Conservation (phyloP, 306 rosid species). For the Sindora glabra region DNA sequence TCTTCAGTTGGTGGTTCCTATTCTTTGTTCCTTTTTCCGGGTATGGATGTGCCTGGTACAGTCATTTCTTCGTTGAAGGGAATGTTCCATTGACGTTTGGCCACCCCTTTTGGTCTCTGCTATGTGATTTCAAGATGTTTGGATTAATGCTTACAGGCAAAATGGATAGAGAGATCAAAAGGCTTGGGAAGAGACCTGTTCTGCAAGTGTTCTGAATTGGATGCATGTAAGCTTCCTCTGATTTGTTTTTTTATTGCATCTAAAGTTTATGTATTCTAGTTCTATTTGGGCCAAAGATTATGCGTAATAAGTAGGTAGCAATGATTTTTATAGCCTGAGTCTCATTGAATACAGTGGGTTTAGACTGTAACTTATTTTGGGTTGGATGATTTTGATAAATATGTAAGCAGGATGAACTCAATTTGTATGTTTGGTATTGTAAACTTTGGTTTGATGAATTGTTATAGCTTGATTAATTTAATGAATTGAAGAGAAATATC, state of each 20-base stretch:
- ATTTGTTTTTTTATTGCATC: constrained; percentile 19
- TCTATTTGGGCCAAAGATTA: background rate
- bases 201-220: constrained; percentile 49
- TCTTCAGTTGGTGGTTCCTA: constrained; percentile 79
- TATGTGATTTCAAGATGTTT: constrained; percentile 88
- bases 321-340: background rate
- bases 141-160: constrained; percentile 84
- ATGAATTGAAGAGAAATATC: too few relatives aligned
- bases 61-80: constrained; percentile 87
- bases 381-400: background rate
- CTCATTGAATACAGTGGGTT: background rate
- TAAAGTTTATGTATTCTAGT: background rate
- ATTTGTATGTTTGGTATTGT: background rate
- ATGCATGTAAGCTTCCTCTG: background rate
- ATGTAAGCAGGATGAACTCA: background rate
- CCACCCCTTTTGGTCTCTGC: constrained; percentile 87
- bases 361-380: too few relatives aligned
- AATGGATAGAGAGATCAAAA: constrained; percentile 96
- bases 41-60: constrained; percentile 95
- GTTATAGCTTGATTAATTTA: too few relatives aligned
- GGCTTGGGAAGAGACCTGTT: constrained; percentile 95
- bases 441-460: background rate
- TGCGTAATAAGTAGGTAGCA: background rate
- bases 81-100: constrained; percentile 83
- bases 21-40: constrained; percentile 68